Evolutionary conservation across 2,329 filamentous ascomycete genomes (phyloP), one percentile per base, ranked within the genome.

Genomic region (Pseudopyricularia javanii): DNA sequence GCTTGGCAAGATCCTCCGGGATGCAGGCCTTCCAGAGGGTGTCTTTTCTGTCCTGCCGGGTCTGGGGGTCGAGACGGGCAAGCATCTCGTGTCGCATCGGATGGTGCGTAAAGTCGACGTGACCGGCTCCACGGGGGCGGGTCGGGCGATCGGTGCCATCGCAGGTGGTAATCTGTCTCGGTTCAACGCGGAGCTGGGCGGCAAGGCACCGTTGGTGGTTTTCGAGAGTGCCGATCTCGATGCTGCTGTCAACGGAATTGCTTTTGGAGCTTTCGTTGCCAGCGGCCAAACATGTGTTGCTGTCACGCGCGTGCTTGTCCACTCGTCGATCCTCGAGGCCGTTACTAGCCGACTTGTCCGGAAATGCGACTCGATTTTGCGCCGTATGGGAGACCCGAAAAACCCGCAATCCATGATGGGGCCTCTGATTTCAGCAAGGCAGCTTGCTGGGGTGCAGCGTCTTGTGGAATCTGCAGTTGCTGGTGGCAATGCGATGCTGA

Each of bases 271-370:
- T 7, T 80, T 77, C 54, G 68, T 77, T 17, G 76, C 76, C 7
- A 76, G 74, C 52, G 76, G 76, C 0, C 76, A 80, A 65, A 78
- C 74, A 1, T 80, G 76, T 56, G 85, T 85, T 53, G 85, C 85
- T 7, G 83, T 83, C 51, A 88, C 85, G 37, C 78, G 87, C 61
- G 79, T 91, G 63, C 81, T 89, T 64, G 85, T 90, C 20, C 79
- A 90, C 59, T 79, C 84, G 56, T 68, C 67, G 34, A 78, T 90
- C 61, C 76, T 86, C 61, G 74, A 82, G 59, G 71, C 77, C 60
- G 81, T 91, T 60, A 63, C 88, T 47, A 69, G 77, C 58, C 72
- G 72, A 53, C 84, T 91, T 64, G 79, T 74, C 67, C 69, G 71
- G 61, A 84, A 86, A 59, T 80, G 82, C 15, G 66, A 72, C n/a